Evolutionary conservation across 2,329 filamentous ascomycete species (phyloP).

Genomic region (Orbilia oligospora): DNA sequence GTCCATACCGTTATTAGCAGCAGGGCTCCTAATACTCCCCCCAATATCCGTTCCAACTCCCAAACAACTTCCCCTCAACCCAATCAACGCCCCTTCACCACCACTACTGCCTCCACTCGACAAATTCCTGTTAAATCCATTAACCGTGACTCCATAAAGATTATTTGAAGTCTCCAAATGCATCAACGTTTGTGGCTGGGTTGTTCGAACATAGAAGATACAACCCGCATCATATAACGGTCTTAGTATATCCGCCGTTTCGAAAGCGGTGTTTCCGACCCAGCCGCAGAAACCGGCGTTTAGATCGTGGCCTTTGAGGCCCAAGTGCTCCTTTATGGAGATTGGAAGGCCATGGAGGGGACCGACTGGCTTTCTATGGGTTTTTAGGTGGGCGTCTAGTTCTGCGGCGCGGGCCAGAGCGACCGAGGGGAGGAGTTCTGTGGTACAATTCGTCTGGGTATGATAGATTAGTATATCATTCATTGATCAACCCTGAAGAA

Average conservation of each 20-base stretch:
- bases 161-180: conserved; percentile 71
- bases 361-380: conserved; percentile 65
- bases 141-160: conserved; percentile 71
- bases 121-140: conserved; percentile 71
- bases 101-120: conserved; percentile 73
- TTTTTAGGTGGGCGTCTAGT: conserved; percentile 66
- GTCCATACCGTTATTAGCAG: conserved; percentile 68
- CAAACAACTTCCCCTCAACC: conserved; percentile 71
- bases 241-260: conserved; percentile 70
- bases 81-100: conserved; percentile 73
- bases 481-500: too few species aligned
- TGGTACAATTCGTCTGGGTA: conserved; percentile 69
- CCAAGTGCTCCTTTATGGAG: conserved; percentile 72
- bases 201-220: conserved; percentile 72
- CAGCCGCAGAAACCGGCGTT: conserved; percentile 71
- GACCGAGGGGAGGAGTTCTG: conserved; percentile 67
- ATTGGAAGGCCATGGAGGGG: conserved; percentile 70
- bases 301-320: conserved; percentile 69
- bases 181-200: conserved; percentile 70
- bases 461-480: neutral
- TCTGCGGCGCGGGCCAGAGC: conserved; percentile 65
- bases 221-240: conserved; percentile 70
- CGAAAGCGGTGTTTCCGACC: conserved; percentile 68
- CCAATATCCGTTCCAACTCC: conserved; percentile 73
- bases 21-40: conserved; percentile 70